These are phyloP conservation scores for Fusarium mangiferae DNA, from an alignment of 2,329 filamentous ascomycete species.

Conservation along the genomic window DNA sequence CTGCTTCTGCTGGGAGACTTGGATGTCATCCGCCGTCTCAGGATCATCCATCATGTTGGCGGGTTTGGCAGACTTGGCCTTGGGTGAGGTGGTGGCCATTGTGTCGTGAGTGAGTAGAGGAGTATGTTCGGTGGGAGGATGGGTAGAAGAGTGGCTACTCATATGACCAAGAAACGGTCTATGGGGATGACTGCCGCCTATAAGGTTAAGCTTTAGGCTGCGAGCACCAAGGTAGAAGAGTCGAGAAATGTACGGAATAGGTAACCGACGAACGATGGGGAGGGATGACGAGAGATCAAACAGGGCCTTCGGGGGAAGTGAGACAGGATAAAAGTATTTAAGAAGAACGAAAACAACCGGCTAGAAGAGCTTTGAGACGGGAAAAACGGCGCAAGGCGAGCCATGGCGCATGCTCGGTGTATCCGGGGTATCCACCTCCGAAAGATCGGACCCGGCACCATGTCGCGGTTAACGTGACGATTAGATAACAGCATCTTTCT, in stretches of 20 bases:
- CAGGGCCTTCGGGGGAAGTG: background rate
- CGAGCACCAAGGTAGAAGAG: background rate
- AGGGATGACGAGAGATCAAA: background rate
- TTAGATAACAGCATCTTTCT: conserved; percentile 16
- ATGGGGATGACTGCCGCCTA: too few relatives aligned
- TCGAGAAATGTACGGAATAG: background rate
- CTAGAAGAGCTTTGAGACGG: conserved; percentile 34
- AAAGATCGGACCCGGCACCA: conserved; percentile 11
- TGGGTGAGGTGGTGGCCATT: conserved; percentile 14
- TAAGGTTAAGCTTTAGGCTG: too few relatives aligned
- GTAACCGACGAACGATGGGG: background rate
- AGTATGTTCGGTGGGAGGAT: conserved; percentile 10
- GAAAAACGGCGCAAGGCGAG: conserved; percentile 10
- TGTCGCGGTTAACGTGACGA: background rate
- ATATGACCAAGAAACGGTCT: conserved; percentile 5
- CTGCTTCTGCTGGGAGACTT: conserved; percentile 34
- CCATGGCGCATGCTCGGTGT: conserved; percentile 24
- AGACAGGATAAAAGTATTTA: conserved; percentile 13
- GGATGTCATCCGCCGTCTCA: conserved; percentile 18
- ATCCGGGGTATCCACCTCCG: conserved; percentile 29
- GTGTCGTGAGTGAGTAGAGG: conserved; percentile 5
- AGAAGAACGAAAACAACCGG: conserved; percentile 3
- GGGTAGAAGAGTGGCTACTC: conserved; percentile 6
- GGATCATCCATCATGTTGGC: conserved; percentile 30
- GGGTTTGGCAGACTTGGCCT: conserved; percentile 7